A percentile compares a stretch with the other conserved stretches of the same genome.
Evolutionary conservation across 108 stramenopile species (phyloP).

Genomic region (Nitzschia putrida): DNA sequence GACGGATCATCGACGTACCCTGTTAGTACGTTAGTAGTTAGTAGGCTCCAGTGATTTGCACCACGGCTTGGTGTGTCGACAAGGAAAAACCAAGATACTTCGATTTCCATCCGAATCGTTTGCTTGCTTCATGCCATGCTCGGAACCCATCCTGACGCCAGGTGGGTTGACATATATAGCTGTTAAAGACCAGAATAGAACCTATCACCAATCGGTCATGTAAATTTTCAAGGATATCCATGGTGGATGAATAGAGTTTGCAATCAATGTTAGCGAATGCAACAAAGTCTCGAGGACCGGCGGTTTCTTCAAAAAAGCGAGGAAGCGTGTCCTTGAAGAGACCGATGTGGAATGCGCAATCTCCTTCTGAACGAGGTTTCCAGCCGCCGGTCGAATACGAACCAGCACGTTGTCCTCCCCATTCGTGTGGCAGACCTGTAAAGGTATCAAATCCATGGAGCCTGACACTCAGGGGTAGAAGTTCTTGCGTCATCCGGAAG

Average conservation of each 20-base stretch:
- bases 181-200: slow-evolving; percentile 83
- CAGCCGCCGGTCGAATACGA: slow-evolving; percentile 79
- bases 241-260: slow-evolving; percentile 73
- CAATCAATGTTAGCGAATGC: slow-evolving; percentile 91
- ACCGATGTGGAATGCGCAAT: slow-evolving; percentile 77
- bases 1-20: not conserved
- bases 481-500: slow-evolving; percentile 81
- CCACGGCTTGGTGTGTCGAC: slow-evolving; percentile 80
- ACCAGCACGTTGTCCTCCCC: slow-evolving; percentile 79
- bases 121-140: slow-evolving; percentile 82
- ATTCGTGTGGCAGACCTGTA: slow-evolving; percentile 83
- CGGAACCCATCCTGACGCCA: slow-evolving; percentile 89
- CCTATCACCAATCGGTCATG: slow-evolving; percentile 75
- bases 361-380: slow-evolving; percentile 60
- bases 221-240: slow-evolving; percentile 81
- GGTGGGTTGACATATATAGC: slow-evolving; percentile 80
- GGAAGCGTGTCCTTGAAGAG: slow-evolving; percentile 80
- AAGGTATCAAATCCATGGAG: slow-evolving; percentile 91
- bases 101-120: slow-evolving; percentile 87
- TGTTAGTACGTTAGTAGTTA: not conserved
- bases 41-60: slow-evolving; percentile 50
- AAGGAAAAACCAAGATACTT: slow-evolving; percentile 85
- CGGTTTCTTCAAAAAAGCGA: slow-evolving; percentile 46
- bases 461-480: slow-evolving; percentile 64
- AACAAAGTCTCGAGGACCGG: slow-evolving; percentile 35